These are phyloP conservation scores for Nymphaea thermarum DNA, from an alignment of 164 flowering plant genomes.

Conservation along the genomic window DNA sequence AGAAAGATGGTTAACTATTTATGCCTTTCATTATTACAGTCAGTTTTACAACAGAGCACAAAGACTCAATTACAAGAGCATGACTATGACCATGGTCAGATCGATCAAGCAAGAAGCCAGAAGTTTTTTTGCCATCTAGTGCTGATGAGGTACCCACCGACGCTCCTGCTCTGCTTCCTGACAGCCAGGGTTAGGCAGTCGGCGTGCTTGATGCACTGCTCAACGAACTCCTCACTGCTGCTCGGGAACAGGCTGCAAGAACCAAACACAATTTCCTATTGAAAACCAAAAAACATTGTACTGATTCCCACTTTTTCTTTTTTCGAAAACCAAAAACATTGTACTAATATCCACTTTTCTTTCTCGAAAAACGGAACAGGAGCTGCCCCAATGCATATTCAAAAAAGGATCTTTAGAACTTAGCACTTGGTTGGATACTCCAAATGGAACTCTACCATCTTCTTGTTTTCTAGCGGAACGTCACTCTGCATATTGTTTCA, in stretches of 20 bases:
- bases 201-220: conserved; percentile 59
- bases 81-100: not conserved
- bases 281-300: too few relatives aligned
- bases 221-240: conserved; percentile 61
- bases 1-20: not conserved
- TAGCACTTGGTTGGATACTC: too few relatives aligned
- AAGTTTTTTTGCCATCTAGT: conserved; percentile 90
- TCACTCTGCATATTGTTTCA: too few relatives aligned
- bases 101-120: conserved; percentile 47
- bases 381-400: too few relatives aligned
- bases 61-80: too few relatives aligned
- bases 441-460: too few relatives aligned
- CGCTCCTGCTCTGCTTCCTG: conserved; percentile 60
- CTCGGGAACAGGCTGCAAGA: conserved; percentile 39
- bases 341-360: too few relatives aligned
- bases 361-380: too few relatives aligned
- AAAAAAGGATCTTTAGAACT: too few relatives aligned
- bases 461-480: too few relatives aligned
- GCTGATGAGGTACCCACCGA: conserved; percentile 79
- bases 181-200: conserved; percentile 84
- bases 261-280: not conserved
- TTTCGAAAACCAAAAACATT: too few relatives aligned
- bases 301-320: too few relatives aligned
- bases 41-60: not conserved
- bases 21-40: not conserved